Percentiles rank a stretch among this genome's conserved stretches.
Evolutionary conservation across 2,329 filamentous ascomycete genomes (phyloP).

Genomic region (Fusarium redolens): DNA sequence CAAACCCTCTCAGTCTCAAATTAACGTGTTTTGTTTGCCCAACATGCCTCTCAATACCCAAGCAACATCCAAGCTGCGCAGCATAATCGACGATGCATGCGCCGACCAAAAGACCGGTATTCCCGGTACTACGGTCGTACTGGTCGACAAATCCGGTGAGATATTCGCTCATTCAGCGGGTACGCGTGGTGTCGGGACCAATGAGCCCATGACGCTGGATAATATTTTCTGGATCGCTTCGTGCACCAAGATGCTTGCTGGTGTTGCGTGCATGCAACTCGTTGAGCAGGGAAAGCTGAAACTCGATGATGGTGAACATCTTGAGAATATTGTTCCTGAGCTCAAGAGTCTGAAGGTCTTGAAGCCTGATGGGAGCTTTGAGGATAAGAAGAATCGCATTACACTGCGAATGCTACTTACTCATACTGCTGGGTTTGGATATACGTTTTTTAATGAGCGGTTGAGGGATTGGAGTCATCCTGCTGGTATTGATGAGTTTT

Average conservation of each 20-base stretch:
- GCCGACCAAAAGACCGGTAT: conserved; percentile 54
- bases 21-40: neutral
- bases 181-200: conserved; percentile 54
- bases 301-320: conserved; percentile 60
- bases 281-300: conserved; percentile 62
- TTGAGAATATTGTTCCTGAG: conserved; percentile 62
- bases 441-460: conserved; percentile 64
- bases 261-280: conserved; percentile 66
- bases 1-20: neutral
- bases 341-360: conserved; percentile 61
- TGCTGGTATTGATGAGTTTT: conserved; percentile 67
- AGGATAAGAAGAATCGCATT: conserved; percentile 60
- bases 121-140: conserved; percentile 58
- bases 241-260: conserved; percentile 67
- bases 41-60: conserved; percentile 35
- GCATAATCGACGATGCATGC: conserved; percentile 52
- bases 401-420: conserved; percentile 68
- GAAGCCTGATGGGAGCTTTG: conserved; percentile 50
- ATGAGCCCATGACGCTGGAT: conserved; percentile 68
- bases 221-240: conserved; percentile 70
- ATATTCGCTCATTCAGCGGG: conserved; percentile 62
- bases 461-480: conserved; percentile 61
- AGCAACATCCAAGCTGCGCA: conserved; percentile 24
- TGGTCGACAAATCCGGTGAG: conserved; percentile 61
- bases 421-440: conserved; percentile 68